A percentile compares a stretch with the other conserved stretches of the same genome.
phyloP scores from a whole-genome alignment of 2,329 filamentous ascomycete genomes.

The Xylariaceae sp. region DNA sequence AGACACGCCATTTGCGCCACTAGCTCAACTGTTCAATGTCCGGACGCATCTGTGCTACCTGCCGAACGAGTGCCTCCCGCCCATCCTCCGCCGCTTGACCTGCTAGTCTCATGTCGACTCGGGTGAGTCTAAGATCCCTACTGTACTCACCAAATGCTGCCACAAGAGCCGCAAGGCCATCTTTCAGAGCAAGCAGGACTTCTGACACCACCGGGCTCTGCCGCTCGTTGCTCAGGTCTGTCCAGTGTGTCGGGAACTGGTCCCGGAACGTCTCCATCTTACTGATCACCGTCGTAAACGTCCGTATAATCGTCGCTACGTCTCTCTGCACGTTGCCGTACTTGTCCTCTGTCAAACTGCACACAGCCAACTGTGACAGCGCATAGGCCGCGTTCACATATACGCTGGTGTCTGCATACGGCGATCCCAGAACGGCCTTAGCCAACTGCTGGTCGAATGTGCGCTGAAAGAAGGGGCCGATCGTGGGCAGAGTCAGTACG shows the following conservation, averaged over 20 bases:
- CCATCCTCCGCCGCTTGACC: slow-evolving; percentile 53
- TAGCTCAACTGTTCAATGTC: slow-evolving; percentile 34
- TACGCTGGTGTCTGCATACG: slow-evolving; percentile 62
- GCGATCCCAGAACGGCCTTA: slow-evolving; percentile 65
- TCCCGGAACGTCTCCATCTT: slow-evolving; percentile 64
- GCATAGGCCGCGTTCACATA: slow-evolving; percentile 69
- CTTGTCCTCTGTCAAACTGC: slow-evolving; percentile 72
- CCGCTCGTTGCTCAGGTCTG: slow-evolving; percentile 58
- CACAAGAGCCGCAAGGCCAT: slow-evolving; percentile 61
- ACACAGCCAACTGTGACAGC: slow-evolving; percentile 62
- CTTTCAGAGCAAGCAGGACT: slow-evolving; percentile 59
- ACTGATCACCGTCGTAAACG: slow-evolving; percentile 62
- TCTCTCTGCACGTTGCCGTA: slow-evolving; percentile 84
- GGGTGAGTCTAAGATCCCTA: slow-evolving; percentile 61
- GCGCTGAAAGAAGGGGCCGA: slow-evolving; percentile 66
- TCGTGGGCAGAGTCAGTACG: slow-evolving; percentile 43
- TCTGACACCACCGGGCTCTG: slow-evolving; percentile 64
- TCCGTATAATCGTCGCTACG: slow-evolving; percentile 67
- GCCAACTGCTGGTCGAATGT: slow-evolving; percentile 61
- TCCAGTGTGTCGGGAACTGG: slow-evolving; percentile 65
- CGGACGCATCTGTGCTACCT: slow-evolving; percentile 11
- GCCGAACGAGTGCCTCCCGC: neutral
- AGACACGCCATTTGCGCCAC: slow-evolving; percentile 13
- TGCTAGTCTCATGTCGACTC: slow-evolving; percentile 67
- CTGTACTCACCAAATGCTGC: slow-evolving; percentile 70